Evolutionary conservation across 805 yeast genomes (phyloP), one percentile per base, ranked within the genome.

Genomic region (Alloascoidea hylecoeti): DNA sequence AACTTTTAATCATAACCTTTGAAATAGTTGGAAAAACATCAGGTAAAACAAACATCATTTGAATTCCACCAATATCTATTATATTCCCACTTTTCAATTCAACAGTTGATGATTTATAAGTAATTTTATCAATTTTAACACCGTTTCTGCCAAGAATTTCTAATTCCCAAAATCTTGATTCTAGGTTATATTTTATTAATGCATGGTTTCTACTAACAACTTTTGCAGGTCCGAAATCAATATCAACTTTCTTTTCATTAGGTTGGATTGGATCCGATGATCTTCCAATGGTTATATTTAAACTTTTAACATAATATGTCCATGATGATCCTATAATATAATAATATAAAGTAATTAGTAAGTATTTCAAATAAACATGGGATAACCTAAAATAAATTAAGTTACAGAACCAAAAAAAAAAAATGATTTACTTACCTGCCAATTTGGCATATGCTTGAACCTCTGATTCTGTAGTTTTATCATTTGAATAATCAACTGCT

Each of bases 401-500:
- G 5, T 13, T 4, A 38, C 35, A 33, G 13, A 15, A 34, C 35
- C 18, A 19, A 15, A 33, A 23, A 18, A 35, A 18, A 4, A 27
- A 9, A 33, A 16, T 16, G 4, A 12, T 4, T 13, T 15, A 12
- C 44, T 19, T 62, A 34, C 98, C 98, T 0, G 96, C 88, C 36
- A 92, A 78, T 56, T 92, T 92, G 27, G 96, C 98, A 56, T 89
- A 92, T 0, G 98, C 98, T 60, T 88, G 95, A n/a, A 92, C 88
- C 54, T 88, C 95, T 3, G 65, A 53, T 30, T 67, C 70, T 23
- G 64, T 52, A 45, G 73, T 80, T 43, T 74, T 72, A 38, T 77
- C 84, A 56, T 92, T 92, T 40, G 89, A 74, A 53, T 72, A 83
- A 17, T 62, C 69, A 35, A 61, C 62, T 9, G 94, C 72, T 4